Percentiles rank a stretch among this genome's conserved stretches.
These are phyloP conservation scores for Penicillium ucsense DNA, from an alignment of 495 filamentous ascomycete species.

Conservation along the genomic window DNA sequence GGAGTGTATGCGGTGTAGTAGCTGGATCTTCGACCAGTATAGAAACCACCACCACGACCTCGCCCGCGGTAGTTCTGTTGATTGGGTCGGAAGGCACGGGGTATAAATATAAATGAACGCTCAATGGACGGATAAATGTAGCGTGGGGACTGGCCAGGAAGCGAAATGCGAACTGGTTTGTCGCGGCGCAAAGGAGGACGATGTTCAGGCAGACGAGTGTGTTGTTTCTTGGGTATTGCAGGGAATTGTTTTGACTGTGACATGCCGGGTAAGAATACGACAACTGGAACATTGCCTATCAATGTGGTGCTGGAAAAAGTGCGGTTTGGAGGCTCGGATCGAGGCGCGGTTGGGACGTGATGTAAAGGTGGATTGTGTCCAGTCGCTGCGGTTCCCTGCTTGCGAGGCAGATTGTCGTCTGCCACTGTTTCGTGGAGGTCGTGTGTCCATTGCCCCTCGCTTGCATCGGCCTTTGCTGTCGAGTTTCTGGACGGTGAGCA, in stretches of 20 bases:
- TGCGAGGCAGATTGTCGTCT: conserved; percentile 26
- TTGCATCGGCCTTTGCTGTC: conserved; percentile 57
- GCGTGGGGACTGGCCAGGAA: conserved; percentile 65
- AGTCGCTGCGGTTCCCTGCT: conserved; percentile 12
- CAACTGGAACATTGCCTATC: conserved; percentile 73
- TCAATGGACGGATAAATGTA: conserved; percentile 88
- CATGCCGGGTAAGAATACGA: conserved; percentile 71
- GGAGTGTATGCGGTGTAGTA: conserved; percentile 83
- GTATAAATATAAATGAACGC: conserved; percentile 97
- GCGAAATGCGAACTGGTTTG: conserved; percentile 90
- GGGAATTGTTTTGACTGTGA: conserved; percentile 58
- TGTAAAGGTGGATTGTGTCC: conserved; percentile 20
- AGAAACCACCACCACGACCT: conserved; percentile 61
- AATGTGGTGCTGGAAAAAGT: conserved; percentile 55
- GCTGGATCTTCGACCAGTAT: conserved; percentile 63
- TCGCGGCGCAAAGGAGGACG: conserved; percentile 89
- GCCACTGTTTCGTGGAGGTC: conserved; percentile 86
- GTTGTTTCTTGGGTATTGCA: conserved; percentile 66
- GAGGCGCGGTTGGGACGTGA: conserved; percentile 34
- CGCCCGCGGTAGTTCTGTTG: conserved; percentile 69
- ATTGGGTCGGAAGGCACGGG: conserved; percentile 83
- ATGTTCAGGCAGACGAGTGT: conserved; percentile 91
- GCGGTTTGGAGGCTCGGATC: conserved; percentile 49
- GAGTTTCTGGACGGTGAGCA: conserved; percentile 48
- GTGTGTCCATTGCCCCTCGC: conserved; percentile 79